These are phyloP conservation scores for Eucalyptus decipiens DNA, from an alignment of 345 rosid genomes.

Conservation along the genomic window DNA sequence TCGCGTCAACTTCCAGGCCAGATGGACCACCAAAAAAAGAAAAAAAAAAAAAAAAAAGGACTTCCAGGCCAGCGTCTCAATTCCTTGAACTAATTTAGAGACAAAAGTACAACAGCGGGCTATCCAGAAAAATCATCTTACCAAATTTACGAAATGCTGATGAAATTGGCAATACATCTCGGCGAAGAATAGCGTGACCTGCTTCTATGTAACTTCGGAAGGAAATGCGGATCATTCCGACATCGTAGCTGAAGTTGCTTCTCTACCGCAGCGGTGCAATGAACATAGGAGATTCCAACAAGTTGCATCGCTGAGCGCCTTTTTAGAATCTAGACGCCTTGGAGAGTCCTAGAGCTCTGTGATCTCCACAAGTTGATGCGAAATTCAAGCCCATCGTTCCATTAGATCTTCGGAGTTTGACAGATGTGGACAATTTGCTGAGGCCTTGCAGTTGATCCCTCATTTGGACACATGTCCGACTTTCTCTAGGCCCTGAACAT, in stretches of 20 bases:
- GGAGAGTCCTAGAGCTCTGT: too few species aligned
- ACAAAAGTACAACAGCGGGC: not conserved
- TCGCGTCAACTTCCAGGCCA: not conserved
- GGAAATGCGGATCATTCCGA: not conserved
- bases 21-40: fast-evolving
- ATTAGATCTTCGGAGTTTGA: not conserved
- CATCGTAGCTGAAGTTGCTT: not conserved
- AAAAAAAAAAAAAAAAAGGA: fast-evolving
- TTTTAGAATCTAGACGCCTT: too few species aligned
- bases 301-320: too few species aligned
- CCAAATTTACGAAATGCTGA: not conserved
- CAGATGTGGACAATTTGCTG: not conserved
- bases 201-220: not conserved
- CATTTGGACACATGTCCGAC: fast-evolving
- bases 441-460: not conserved
- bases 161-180: not conserved
- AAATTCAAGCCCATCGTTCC: not conserved
- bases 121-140: not conserved
- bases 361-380: too few species aligned
- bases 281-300: too few species aligned
- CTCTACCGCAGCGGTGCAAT: not conserved
- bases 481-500: not conserved
- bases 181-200: not conserved
- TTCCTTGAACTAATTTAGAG: not conserved
- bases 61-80: not conserved